Percentiles rank a stretch among this genome's conserved stretches.
These are phyloP conservation scores for Paramecium bursaria DNA, from an alignment of 73 alveolate genomes.

Conservation along the genomic window DNA sequence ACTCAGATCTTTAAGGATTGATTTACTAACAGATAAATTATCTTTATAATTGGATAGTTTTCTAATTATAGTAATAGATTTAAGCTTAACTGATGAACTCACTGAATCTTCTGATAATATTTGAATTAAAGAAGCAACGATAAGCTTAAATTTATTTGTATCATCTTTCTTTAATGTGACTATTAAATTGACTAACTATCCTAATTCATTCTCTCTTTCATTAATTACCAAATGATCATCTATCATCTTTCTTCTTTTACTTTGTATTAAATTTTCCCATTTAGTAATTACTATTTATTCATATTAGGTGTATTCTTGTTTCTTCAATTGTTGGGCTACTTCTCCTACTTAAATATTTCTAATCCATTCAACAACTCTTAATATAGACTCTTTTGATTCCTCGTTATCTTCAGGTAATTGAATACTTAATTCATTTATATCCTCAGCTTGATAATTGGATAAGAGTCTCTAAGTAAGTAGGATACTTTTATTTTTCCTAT, in stretches of 20 bases:
- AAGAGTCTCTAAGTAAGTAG: conserved; percentile 13
- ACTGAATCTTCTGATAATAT: conserved; percentile 32
- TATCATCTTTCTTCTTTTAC: not conserved
- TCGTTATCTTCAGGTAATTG: conserved; percentile 4
- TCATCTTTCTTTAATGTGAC: conserved; percentile 37
- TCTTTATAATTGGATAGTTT: conserved; percentile 68
- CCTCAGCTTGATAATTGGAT: conserved; percentile 23
- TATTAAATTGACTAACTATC: conserved; percentile 45
- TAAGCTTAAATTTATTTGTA: conserved; percentile 22
- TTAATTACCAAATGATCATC: conserved; percentile 45
- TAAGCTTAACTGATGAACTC: conserved; percentile 19
- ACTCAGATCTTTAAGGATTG: conserved; percentile 60
- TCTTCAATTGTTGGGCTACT: not conserved
- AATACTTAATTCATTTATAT: conserved; percentile 16
- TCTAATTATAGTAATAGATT: conserved; percentile 65
- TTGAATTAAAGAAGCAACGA: conserved; percentile 46
- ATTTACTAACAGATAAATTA: conserved; percentile 39
- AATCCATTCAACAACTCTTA: not conserved
- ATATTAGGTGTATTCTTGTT: not conserved
- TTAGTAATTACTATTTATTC: conserved; percentile 6
- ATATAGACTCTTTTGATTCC: not conserved
- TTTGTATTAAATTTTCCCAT: conserved; percentile 13
- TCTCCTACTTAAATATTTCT: not conserved
- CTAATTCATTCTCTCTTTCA: conserved; percentile 52
- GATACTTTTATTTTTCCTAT: not conserved